Evolutionary conservation across 306 rosid genomes (phyloP).

Genomic region (Nissolia schottii): DNA sequence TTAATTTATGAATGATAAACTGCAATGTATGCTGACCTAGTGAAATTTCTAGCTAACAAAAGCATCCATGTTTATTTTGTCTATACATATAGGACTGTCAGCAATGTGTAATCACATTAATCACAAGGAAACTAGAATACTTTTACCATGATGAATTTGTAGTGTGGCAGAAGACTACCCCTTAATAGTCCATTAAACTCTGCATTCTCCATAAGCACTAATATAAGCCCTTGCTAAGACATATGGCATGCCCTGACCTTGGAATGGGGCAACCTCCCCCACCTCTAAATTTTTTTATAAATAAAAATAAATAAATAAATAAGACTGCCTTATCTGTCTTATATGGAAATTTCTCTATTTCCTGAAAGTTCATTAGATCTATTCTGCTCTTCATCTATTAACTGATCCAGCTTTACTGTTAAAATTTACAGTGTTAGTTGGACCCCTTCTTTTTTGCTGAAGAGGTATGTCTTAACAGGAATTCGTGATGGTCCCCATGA

Average conservation of each 20-base stretch:
- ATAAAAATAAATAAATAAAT: neutral
- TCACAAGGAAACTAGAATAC: conserved; percentile 12
- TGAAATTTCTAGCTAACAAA: conserved; percentile 6
- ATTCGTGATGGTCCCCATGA: conserved; percentile 98
- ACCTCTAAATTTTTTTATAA: neutral
- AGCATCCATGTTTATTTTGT: conserved; percentile 7
- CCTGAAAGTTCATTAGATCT: neutral
- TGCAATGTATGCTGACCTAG: neutral
- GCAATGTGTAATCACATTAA: neutral
- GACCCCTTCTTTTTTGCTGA: conserved; percentile 97
- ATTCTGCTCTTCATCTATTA: conserved; percentile 23
- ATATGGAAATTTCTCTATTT: conserved; percentile 6
- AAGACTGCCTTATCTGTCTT: neutral
- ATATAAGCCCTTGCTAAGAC: neutral
- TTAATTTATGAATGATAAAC: conserved; percentile 6
- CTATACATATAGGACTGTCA: neutral
- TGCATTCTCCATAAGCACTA: neutral
- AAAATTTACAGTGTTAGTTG: conserved; percentile 78
- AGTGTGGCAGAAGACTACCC: neutral
- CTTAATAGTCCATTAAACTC: neutral
- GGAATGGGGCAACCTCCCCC: neutral
- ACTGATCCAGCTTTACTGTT: conserved; percentile 33
- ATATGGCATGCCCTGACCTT: neutral
- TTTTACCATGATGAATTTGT: conserved; percentile 7
- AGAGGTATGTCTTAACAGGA: conserved; percentile 94